These are phyloP conservation scores for Cornus kousa DNA, from an alignment of 148 eudicot genomes.

Conservation along the genomic window DNA sequence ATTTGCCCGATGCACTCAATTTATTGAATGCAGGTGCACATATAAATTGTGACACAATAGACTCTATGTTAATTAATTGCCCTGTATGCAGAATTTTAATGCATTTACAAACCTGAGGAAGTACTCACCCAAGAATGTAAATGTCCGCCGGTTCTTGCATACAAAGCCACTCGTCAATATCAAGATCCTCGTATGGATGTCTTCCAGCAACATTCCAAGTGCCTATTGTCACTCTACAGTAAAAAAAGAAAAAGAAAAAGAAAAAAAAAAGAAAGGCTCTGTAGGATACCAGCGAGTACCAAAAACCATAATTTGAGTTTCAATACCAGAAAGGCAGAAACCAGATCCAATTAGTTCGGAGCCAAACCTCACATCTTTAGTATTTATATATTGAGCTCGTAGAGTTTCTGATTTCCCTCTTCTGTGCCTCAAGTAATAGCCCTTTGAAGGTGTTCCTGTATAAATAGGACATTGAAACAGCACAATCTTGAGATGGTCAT, in stretches of 20 bases:
- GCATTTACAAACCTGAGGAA: not conserved
- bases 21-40: not conserved
- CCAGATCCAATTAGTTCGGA: conserved; percentile 18
- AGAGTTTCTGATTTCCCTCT: conserved; percentile 83
- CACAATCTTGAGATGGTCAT: not conserved
- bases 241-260: not conserved
- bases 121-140: conserved; percentile 76
- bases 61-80: not conserved
- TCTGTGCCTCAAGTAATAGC: conserved; percentile 43
- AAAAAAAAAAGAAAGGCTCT: no score
- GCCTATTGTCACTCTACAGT: conserved; percentile 62
- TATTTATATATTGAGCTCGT: conserved; percentile 62
- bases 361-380: conserved; percentile 86
- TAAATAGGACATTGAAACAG: not conserved
- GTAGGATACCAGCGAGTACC: conserved; percentile 3
- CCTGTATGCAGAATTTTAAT: not conserved
- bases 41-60: not conserved
- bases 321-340: conserved; percentile 1
- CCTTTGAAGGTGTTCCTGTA: conserved; percentile 33
- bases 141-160: conserved; percentile 81
- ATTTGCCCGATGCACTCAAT: not conserved
- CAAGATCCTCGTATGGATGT: conserved; percentile 56
- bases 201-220: conserved; percentile 97
- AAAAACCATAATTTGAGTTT: not conserved
- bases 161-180: conserved; percentile 87